Base-by-base conservation (phyloP, 2,329 filamentous ascomycete species). In the Cordyceps farinosa region DNA sequence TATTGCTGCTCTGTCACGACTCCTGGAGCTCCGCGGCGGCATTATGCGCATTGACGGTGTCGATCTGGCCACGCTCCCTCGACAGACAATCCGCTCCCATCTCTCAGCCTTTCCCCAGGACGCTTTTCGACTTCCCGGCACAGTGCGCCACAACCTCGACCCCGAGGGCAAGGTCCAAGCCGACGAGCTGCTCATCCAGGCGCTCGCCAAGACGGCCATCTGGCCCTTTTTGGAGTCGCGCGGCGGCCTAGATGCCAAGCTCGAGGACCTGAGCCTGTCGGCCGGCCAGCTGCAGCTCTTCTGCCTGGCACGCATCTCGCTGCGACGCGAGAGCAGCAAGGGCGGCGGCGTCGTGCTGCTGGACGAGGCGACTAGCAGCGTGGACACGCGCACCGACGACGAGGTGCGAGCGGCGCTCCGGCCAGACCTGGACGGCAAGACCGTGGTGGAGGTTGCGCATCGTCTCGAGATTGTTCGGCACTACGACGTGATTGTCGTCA, bases 51-150 rank as follows among this genome's bases (percentile, higher is more conserved):
- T 85, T 8, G 80, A 83, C 52, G 74, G 71, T 0, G 63, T 79
- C 5, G 77, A 81, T 42, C 69, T 84, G 1, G 61, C 75, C 1
- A 73, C 66, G 2, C 65, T 83, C 2, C 71, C 77, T 0, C 79
- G 77, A 6, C 72, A 80, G 45, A 67, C 70, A 0, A 73, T 84
- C 17, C 79, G 82, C 44, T 72, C 73, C 0, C 71, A 74, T 1
- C 70, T 84, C 7, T 76, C 77, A 17, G 75, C 76, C 1, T 70
- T 84, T 3, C 80, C 82, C 0, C 82, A 84, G 70, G 81, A 84
- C 38, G 75, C 81, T 0, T 74, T 82, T 32, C 72, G 75, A 3
- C 71, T 84, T 1, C 73, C 75, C 1, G 80, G 79, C n/a, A 78
- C 73, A 0, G 72, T 84, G 1, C 76, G 79, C 9, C 67, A 75